A percentile compares a stretch with the other conserved stretches of the same genome.
Evolutionary conservation across 768 basidiomycete species (phyloP).

Genomic region (Lepiota brunneoincarnata): DNA sequence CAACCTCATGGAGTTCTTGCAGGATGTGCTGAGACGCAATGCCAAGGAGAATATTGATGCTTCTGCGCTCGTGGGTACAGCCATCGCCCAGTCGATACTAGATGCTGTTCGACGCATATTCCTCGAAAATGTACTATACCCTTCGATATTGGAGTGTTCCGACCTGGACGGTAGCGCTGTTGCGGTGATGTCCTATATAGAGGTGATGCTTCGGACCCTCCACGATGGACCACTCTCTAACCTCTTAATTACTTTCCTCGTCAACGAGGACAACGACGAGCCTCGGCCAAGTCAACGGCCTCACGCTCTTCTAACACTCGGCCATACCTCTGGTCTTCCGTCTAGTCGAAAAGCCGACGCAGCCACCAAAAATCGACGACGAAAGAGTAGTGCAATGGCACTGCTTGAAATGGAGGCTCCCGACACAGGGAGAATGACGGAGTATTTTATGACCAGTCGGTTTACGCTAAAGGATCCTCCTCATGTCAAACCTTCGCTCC

Average conservation of each 20-base stretch:
- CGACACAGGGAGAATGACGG: conserved; percentile 63
- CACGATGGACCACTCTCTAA: conserved; percentile 65
- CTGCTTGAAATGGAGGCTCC: conserved; percentile 85
- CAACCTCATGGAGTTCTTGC: conserved; percentile 86
- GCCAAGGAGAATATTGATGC: conserved; percentile 48
- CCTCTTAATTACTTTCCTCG: conserved; percentile 73
- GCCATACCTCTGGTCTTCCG: conserved; percentile 32
- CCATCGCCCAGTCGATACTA: conserved; percentile 81
- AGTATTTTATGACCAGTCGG: conserved; percentile 85
- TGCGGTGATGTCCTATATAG: conserved; percentile 94
- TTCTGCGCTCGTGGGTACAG: conserved; percentile 67
- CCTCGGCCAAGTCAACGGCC: conserved; percentile 38
- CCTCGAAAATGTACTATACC: conserved; percentile 90
- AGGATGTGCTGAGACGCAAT: conserved; percentile 82
- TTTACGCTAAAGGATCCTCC: conserved; percentile 91
- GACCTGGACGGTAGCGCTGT: conserved; percentile 93
- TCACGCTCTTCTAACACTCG: conserved; percentile 44
- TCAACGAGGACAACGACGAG: conserved; percentile 83
- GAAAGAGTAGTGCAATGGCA: conserved; percentile 90
- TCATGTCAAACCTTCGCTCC: conserved; percentile 77
- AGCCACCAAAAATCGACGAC: conserved; percentile 47
- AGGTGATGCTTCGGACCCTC: conserved; percentile 80
- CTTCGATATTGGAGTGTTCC: conserved; percentile 90
- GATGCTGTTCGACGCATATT: conserved; percentile 84
- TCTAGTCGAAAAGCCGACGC: conserved; percentile 30